Conservation (phyloP, 1,284 basidiomycete genomes). For the Trichosporon sp. region DNA sequence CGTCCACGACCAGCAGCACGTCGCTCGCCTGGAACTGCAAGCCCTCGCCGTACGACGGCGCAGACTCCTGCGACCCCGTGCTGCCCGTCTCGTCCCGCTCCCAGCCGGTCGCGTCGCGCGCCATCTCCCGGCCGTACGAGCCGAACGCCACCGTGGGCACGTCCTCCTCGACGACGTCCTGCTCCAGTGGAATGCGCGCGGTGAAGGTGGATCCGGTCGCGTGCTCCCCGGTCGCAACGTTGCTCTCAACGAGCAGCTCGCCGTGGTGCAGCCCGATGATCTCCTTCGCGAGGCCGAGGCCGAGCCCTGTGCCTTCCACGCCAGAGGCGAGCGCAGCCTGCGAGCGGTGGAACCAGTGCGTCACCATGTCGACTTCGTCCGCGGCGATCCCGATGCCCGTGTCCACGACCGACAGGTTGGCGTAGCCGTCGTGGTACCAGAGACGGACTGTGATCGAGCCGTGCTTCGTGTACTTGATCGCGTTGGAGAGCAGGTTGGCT, state of each 20-base stretch:
- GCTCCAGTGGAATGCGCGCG: conserved; percentile 18
- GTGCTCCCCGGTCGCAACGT: neutral
- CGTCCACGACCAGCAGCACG: conserved; percentile 36
- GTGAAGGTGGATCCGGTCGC: conserved; percentile 10
- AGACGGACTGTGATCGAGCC: conserved; percentile 34
- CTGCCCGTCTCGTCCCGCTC: neutral
- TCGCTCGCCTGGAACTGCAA: conserved; percentile 32
- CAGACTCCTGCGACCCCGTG: neutral
- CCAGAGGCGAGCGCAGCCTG: conserved; percentile 29
- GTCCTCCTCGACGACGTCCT: neutral
- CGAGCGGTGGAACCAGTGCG: conserved; percentile 25
- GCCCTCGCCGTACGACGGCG: conserved; percentile 13
- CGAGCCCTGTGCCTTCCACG: conserved; percentile 20
- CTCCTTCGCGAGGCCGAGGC: conserved; percentile 35
- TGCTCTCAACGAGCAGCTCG: conserved; percentile 36
- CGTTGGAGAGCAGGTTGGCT: conserved; percentile 47
- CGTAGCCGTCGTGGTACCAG: conserved; percentile 24
- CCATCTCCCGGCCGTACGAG: conserved; percentile 13
- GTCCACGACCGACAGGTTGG: conserved; percentile 43
- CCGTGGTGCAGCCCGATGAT: conserved; percentile 51
- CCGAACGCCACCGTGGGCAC: conserved; percentile 13
- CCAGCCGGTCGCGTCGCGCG: conserved; percentile 5
- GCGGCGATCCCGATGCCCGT: conserved; percentile 49
- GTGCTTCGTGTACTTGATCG: conserved; percentile 47
- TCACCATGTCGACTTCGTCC: conserved; percentile 27